Evolutionary conservation across 345 rosid species (phyloP), one percentile per base, ranked within the genome.

Genomic region (Sisymbrium irio): DNA sequence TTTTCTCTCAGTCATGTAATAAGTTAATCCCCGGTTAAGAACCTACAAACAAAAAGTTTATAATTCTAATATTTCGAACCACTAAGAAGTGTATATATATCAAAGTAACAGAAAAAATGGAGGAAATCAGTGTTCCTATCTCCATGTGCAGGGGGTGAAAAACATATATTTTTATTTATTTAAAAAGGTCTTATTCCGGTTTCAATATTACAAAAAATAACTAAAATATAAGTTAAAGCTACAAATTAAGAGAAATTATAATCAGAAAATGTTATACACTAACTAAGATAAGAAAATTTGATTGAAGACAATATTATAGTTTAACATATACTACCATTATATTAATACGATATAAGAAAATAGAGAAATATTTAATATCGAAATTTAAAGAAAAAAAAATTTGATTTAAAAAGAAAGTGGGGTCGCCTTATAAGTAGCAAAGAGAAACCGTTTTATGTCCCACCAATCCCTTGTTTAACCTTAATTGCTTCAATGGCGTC

Each of bases 391-490:
- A 28, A 9, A 49, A 5, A 5, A 49, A 9, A 3, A 1, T 50
- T 50, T 57, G 42, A n/a, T 1, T 1, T 22, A 22, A 22, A 22
- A 22, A 22, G 25, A 22, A 22, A 9, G 64, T 55, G 64, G 42
- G 53, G 28, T 67, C 53, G 14, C 19, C 19, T 42, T 69, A 30
- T 68, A 55, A 41, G 41, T 54, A 41, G 28, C 53, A 40, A n/a
- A 20, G 59, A 36, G 10, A 65, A 69, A 30, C 25, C 17, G 25
- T 45, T 58, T 10, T 7, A 22, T 33, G 30, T 58, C 53, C 17
- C 74, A 70, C 74, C 58, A 58, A 71, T 37, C 67, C 60, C 47
- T 47, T 10, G 18, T 46, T 70, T 70, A 17, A 35, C 9, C n/a
- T 70, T 70, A 18, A 36, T 47, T 70, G 5, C 40, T 71, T 71